A percentile compares a stretch with the other conserved stretches of the same genome.
Evolutionary conservation across 2,329 filamentous ascomycete species (phyloP).

Genomic region (Xylaria sp.): DNA sequence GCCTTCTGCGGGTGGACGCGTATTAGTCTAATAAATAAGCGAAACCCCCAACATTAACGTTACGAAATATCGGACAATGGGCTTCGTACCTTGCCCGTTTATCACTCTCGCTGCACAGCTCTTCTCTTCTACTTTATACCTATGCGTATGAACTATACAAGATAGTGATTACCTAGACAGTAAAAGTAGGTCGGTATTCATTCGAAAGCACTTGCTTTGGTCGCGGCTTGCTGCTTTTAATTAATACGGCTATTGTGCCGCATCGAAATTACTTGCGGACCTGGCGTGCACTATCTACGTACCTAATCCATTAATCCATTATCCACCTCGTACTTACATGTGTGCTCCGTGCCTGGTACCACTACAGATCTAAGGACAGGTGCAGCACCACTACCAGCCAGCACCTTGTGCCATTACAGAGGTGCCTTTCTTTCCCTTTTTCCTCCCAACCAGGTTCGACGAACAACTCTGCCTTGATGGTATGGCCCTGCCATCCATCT

Average conservation of each 20-base stretch:
- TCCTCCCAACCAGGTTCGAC: slow-evolving; percentile 22
- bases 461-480: slow-evolving; percentile 25
- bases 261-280: slow-evolving; percentile 31
- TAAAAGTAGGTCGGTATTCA: background rate
- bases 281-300: slow-evolving; percentile 7
- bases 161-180: background rate
- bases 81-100: background rate
- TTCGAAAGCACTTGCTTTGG: background rate
- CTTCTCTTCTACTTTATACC: background rate
- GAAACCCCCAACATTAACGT: background rate
- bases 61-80: background rate
- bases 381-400: slow-evolving; percentile 1
- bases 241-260: slow-evolving; percentile 24
- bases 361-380: background rate
- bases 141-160: background rate
- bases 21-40: slow-evolving; percentile 11
- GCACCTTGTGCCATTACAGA: slow-evolving; percentile 24
- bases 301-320: too few relatives aligned
- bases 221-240: slow-evolving; percentile 22
- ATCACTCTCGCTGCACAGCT: background rate
- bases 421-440: slow-evolving; percentile 29
- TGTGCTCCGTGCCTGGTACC: slow-evolving; percentile 10
- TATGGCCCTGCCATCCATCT: slow-evolving; percentile 30
- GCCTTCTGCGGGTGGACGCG: slow-evolving; percentile 4
- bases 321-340: background rate